Conservation (phyloP, 345 rosid species). For the Arabidopsis thaliana region DNA sequence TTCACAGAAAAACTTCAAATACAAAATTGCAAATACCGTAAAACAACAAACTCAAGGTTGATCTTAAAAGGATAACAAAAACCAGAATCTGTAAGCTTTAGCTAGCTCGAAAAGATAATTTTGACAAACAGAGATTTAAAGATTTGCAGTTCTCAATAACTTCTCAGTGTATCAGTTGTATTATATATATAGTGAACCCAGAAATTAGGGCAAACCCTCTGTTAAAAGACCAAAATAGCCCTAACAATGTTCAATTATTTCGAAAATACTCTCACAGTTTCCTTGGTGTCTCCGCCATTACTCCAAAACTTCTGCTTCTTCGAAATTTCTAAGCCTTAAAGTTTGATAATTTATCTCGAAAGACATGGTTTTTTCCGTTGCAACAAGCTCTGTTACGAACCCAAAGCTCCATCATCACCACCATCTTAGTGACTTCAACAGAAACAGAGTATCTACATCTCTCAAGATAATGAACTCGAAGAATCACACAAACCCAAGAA, state of each 20-base stretch:
- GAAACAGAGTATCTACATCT: constrained; percentile 13
- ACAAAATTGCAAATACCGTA: background rate
- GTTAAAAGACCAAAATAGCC: background rate
- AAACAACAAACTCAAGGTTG: background rate
- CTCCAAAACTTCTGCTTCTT: background rate
- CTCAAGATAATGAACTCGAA: constrained; percentile 11
- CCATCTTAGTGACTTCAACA: constrained; percentile 1
- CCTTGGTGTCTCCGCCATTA: constrained; percentile 31
- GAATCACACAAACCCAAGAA: constrained; percentile 36
- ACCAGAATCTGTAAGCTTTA: background rate
- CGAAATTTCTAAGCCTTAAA: background rate
- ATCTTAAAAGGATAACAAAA: background rate
- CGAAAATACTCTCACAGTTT: background rate
- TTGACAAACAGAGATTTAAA: background rate
- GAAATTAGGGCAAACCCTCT: constrained; percentile 26
- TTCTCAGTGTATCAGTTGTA: background rate
- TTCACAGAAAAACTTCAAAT: background rate
- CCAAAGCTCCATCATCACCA: constrained; percentile 23
- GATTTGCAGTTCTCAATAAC: background rate
- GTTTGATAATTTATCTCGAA: background rate
- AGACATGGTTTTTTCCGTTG: constrained; percentile 23
- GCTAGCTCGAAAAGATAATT: too few relatives aligned
- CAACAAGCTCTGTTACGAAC: constrained; percentile 1
- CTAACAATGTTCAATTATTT: background rate
- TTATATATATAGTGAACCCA: constrained; percentile 15